Evolutionary conservation across 768 basidiomycete species (phyloP).

Genomic region (Lactarius deliciosus): DNA sequence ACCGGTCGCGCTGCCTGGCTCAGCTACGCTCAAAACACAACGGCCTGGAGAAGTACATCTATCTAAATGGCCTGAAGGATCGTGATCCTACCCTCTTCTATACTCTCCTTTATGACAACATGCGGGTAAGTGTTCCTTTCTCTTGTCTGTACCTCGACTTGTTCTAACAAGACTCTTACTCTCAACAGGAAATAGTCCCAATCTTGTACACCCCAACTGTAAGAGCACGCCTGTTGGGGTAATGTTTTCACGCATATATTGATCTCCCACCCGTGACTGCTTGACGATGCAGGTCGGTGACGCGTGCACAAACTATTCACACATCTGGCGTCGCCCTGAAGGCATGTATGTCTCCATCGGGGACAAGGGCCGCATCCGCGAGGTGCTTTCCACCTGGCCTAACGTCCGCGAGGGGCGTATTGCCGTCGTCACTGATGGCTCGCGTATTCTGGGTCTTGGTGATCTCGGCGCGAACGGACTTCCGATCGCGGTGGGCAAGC

Average conservation of each 20-base stretch:
- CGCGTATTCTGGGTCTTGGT: constrained; percentile 86
- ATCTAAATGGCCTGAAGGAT: constrained; percentile 71
- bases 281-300: constrained; percentile 27
- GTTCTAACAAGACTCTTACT: not conserved
- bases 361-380: constrained; percentile 78
- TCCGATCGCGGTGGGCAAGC: constrained; percentile 87
- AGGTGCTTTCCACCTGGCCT: constrained; percentile 73
- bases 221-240: constrained; percentile 74
- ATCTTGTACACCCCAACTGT: constrained; percentile 93
- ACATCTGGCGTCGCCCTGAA: constrained; percentile 30
- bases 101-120: constrained; percentile 66
- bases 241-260: constrained; percentile 76
- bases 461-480: constrained; percentile 82
- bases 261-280: constrained; percentile 64
- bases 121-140: constrained; percentile 49
- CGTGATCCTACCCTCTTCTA: constrained; percentile 78
- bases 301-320: constrained; percentile 29
- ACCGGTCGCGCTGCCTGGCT: constrained; percentile 56
- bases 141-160: not conserved
- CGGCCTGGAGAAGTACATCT: constrained; percentile 82
- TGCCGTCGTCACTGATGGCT: constrained; percentile 90
- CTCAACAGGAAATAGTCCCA: constrained; percentile 55
- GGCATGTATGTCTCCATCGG: constrained; percentile 66
- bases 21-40: constrained; percentile 76
- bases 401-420: constrained; percentile 74